These are phyloP conservation scores for Plenodomus lindquistii DNA, from an alignment of 2,329 filamentous ascomycete genomes.

Conservation along the genomic window DNA sequence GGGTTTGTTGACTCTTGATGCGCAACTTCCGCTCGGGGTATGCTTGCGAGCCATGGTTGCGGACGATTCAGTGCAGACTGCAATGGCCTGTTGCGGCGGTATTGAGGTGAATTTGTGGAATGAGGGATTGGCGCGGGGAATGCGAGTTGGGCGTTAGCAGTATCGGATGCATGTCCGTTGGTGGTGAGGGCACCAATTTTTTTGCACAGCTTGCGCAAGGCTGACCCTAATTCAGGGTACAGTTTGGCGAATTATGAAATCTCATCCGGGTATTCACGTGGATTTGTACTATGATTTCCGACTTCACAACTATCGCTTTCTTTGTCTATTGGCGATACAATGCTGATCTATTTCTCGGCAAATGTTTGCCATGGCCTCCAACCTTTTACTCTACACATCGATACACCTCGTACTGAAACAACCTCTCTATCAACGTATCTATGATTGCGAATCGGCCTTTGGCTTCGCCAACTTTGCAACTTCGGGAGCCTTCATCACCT, in stretches of 20 bases:
- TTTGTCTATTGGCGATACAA: no score
- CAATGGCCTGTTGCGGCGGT: neutral
- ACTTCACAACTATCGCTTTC: no score
- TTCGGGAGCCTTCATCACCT: constrained; percentile 54
- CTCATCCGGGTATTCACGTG: no score
- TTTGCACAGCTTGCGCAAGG: neutral
- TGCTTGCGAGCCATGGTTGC: neutral
- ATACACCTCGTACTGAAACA: no score
- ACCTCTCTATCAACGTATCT: no score
- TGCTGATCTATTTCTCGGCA: no score
- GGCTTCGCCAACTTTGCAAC: constrained; percentile 62
- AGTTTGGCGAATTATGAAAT: neutral
- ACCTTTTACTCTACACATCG: no score
- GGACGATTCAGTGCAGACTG: neutral
- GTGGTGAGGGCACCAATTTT: neutral
- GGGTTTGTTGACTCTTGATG: neutral
- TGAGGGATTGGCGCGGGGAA: neutral
- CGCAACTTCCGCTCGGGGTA: neutral
- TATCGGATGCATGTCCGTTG: neutral
- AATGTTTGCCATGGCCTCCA: no score
- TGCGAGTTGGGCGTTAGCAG: neutral
- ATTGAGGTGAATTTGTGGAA: neutral
- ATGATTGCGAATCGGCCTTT: constrained; percentile 16
- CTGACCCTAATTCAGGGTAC: neutral
- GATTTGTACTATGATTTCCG: no score